Percentiles rank a stretch among this genome's conserved stretches.
Conservation (phyloP, 2,329 filamentous ascomycete genomes). For the Hymenoscyphus scutula region DNA sequence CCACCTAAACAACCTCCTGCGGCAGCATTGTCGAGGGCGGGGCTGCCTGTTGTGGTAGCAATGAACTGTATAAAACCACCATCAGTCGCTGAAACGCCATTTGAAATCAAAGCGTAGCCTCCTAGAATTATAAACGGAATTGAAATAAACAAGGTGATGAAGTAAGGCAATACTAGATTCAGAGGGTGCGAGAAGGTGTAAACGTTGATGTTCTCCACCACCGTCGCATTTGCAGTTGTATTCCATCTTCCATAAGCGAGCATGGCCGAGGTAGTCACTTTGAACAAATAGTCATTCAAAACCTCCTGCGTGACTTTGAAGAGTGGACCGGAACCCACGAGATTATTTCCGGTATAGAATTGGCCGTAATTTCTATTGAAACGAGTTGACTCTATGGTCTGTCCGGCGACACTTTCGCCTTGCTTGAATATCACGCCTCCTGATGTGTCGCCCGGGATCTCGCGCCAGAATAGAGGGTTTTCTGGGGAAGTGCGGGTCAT, state of each 20-base stretch:
- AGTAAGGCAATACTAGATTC: constrained; percentile 26
- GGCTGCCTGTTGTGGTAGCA: constrained; percentile 22
- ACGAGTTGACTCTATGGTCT: neutral
- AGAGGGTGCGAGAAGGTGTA: constrained; percentile 27
- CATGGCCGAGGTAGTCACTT: constrained; percentile 24
- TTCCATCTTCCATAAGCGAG: constrained; percentile 17
- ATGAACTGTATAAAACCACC: constrained; percentile 26
- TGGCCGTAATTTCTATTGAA: neutral
- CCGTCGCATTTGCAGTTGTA: constrained; percentile 20
- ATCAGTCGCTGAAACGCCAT: constrained; percentile 24
- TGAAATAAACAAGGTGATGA: constrained; percentile 17
- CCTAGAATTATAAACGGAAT: constrained; percentile 25
- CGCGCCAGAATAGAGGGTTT: neutral
- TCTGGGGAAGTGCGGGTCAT: no score
- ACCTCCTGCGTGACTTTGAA: constrained; percentile 21
- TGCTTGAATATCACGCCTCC: neutral
- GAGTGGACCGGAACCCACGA: neutral
- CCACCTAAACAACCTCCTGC: constrained; percentile 26
- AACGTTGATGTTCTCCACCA: constrained; percentile 16
- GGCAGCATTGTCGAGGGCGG: constrained; percentile 20
- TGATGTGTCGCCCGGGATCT: no score
- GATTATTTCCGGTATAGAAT: neutral
- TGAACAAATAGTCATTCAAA: constrained; percentile 26
- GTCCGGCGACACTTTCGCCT: neutral
- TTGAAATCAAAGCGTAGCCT: constrained; percentile 16